Evolutionary conservation across 1,284 basidiomycete species (phyloP).

Genomic region (Trametes versicolor): DNA sequence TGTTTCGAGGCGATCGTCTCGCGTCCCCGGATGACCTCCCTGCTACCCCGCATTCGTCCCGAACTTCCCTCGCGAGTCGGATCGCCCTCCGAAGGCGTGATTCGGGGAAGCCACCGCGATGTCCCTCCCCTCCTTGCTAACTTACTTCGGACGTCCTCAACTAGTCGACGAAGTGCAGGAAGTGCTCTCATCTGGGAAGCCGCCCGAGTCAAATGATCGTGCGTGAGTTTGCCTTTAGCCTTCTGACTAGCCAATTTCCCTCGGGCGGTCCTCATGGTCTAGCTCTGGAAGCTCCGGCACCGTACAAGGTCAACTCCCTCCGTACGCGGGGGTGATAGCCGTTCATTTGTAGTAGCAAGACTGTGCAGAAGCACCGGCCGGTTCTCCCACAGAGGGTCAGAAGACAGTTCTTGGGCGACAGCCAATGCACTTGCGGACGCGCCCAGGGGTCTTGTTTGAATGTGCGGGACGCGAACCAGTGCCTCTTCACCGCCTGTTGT

Average conservation of each 20-base stretch:
- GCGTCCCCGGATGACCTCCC: conserved; percentile 14
- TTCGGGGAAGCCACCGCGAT: neutral
- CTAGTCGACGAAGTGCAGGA: neutral
- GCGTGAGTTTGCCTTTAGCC: conserved; percentile 33
- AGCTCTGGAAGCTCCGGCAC: conserved; percentile 15
- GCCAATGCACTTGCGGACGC: neutral
- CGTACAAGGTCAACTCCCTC: conserved; percentile 1
- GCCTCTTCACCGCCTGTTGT: neutral
- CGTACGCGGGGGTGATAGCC: conserved; percentile 22
- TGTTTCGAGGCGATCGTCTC: conserved; percentile 18
- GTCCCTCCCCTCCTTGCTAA: neutral
- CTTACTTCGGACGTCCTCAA: conserved; percentile 1
- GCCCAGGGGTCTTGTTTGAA: conserved; percentile 4
- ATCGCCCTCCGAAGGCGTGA: conserved; percentile 9
- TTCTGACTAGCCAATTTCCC: conserved; percentile 27
- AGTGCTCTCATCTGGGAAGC: conserved; percentile 16
- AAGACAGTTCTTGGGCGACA: conserved; percentile 9
- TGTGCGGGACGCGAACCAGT: neutral
- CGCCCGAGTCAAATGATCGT: conserved; percentile 31
- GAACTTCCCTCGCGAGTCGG: conserved; percentile 8
- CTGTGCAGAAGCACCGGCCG: conserved; percentile 5
- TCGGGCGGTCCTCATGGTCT: conserved; percentile 5
- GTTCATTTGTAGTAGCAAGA: conserved; percentile 11
- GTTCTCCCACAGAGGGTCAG: conserved; percentile 25
- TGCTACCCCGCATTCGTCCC: conserved; percentile 4